Conservation (phyloP, 257 asterid species). For the Nicotiana obtusifolia region DNA sequence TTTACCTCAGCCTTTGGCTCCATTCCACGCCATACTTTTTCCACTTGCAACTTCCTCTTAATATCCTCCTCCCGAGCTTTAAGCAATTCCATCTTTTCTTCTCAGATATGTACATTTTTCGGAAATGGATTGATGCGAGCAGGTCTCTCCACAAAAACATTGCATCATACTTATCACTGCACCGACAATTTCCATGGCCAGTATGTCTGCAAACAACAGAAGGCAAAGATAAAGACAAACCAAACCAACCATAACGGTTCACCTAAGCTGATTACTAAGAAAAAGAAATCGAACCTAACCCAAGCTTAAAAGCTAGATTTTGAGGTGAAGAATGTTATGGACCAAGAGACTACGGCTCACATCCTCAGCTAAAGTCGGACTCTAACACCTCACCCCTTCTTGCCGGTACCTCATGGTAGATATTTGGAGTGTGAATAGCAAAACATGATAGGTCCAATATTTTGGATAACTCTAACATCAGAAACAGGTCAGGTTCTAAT, state of each 20-base stretch:
- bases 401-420: too few relatives aligned
- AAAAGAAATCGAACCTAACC: neutral
- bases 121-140: conserved; percentile 10
- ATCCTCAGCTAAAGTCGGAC: neutral
- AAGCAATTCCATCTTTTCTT: conserved; percentile 17
- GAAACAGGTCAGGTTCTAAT: neutral
- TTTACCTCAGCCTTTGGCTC: conserved; percentile 25
- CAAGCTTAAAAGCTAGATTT: neutral
- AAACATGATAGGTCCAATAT: too few relatives aligned
- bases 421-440: neutral
- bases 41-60: neutral
- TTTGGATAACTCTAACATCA: neutral
- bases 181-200: conserved; percentile 13
- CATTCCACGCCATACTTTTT: conserved; percentile 8
- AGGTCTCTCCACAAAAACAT: conserved; percentile 15
- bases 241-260: neutral
- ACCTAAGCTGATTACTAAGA: neutral
- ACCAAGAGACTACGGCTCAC: neutral
- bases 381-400: neutral
- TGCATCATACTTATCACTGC: conserved; percentile 16
- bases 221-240: neutral
- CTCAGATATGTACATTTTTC: conserved; percentile 13
- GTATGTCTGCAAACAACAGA: neutral
- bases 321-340: neutral
- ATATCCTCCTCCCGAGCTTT: conserved; percentile 23